Evolutionary conservation across 345 rosid species (phyloP), one percentile per base, ranked within the genome.

Genomic region (Gossypium anomalum): DNA sequence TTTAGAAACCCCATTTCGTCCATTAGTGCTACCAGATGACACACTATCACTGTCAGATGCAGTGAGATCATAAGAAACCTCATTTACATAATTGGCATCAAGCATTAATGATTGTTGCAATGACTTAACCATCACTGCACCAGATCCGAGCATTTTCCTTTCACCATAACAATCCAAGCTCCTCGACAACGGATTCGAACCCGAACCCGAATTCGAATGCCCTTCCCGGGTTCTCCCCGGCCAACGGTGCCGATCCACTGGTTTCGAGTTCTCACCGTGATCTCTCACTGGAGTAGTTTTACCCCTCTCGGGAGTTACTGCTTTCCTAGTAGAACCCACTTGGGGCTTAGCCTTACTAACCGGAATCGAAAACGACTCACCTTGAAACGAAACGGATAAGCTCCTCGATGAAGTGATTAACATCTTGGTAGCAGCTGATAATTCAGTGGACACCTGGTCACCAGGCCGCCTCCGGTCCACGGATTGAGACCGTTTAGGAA

Each of bases 341-440:
- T 85, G 72, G 41, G 90, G 85, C 79, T 89, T 94, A 58, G 89
- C 86, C 80, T 86, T 94, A 66, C 97, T 87, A 80, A 91, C 83
- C 73, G 97, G 97, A 63, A 94, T 92, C 52, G 97, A 89, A 86
- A 89, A 94, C 58, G 92, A 77, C 77, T 89, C 93, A 0, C 98
- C 98, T 85, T 92, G 98, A 72, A 94, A 94, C 1, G 98, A 89
- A 76, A 94, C 98, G 25, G 97, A 88, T 73, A 94, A 84, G 65
- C 97, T 94, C 77, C 98, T 80, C 0, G 98, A 83, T 14, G 97
- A 94, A 82, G 97, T 89, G 70, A 94, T 85, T 73, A 89, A 78
- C 93, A 92, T 88, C 85, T 83, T 91, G 9, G 89, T 75, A 0
- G 93, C 92, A 62, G 88, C 83, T 4, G 92, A 87, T 78, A 87